Conservation (phyloP, 352 stramenopile species). For the Pythium folliculosum region DNA sequence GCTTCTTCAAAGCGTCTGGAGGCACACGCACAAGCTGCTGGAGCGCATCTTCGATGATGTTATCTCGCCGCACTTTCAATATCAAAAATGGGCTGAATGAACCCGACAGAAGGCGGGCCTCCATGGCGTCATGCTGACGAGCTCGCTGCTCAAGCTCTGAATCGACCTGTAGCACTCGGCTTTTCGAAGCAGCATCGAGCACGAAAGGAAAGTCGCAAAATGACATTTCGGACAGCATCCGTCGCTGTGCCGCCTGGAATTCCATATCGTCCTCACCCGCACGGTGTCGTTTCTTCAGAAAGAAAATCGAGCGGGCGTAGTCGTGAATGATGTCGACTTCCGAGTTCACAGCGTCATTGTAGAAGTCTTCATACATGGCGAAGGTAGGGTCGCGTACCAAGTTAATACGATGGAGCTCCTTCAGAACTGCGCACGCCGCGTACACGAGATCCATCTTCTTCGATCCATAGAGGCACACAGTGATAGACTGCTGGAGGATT, state of each 20-base stretch:
- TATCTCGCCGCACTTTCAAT: constrained; percentile 64
- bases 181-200: constrained; percentile 78
- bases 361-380: constrained; percentile 72
- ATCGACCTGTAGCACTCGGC: constrained; percentile 72
- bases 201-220: constrained; percentile 86
- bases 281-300: constrained; percentile 59
- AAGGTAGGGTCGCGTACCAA: constrained; percentile 42
- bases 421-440: constrained; percentile 62
- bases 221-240: constrained; percentile 75
- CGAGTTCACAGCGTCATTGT: constrained; percentile 82
- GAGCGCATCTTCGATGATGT: constrained; percentile 76
- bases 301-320: constrained; percentile 73
- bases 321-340: constrained; percentile 83
- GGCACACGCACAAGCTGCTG: constrained; percentile 69
- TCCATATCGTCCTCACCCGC: constrained; percentile 12
- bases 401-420: constrained; percentile 74
- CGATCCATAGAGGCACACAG: constrained; percentile 66
- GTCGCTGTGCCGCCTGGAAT: constrained; percentile 34
- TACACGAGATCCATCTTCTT: constrained; percentile 81
- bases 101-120: constrained; percentile 38
- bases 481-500: constrained; percentile 79
- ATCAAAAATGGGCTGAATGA: constrained; percentile 60
- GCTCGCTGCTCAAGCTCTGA: constrained; percentile 71
- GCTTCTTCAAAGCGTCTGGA: constrained; percentile 72
- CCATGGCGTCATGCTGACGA: constrained; percentile 56